Evolutionary conservation across 768 basidiomycete species (phyloP).

Genomic region (Russula sp.): DNA sequence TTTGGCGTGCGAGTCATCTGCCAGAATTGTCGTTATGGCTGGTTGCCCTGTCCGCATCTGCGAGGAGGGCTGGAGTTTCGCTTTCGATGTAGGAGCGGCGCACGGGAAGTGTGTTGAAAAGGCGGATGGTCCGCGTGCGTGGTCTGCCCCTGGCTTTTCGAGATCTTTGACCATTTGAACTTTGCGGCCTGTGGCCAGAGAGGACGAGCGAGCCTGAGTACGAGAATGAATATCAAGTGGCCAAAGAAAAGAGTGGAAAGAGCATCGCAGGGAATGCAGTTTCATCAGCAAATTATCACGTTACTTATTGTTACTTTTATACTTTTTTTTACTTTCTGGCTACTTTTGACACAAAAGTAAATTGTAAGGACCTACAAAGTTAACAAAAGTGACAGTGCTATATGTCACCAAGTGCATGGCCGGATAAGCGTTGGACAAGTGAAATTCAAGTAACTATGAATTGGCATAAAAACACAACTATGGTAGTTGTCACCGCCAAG

Average conservation of each 20-base stretch:
- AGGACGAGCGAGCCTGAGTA: background rate
- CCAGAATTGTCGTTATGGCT: slow-evolving; percentile 41
- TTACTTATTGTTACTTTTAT: too few species aligned
- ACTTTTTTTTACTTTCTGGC: too few species aligned
- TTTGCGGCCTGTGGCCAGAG: slow-evolving; percentile 26
- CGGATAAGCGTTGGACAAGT: too few species aligned
- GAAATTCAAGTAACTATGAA: too few species aligned
- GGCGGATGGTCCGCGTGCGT: slow-evolving; percentile 22
- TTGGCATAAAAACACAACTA: too few species aligned
- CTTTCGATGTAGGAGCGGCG: background rate
- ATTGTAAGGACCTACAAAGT: too few species aligned
- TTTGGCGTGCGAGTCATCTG: slow-evolving; percentile 48
- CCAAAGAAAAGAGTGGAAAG: slow-evolving; percentile 13
- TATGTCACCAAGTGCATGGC: too few species aligned
- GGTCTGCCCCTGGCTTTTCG: slow-evolving; percentile 49
- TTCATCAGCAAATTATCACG: too few species aligned
- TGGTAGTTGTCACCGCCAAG: too few species aligned
- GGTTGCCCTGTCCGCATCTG: slow-evolving; percentile 30
- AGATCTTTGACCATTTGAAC: slow-evolving; percentile 70
- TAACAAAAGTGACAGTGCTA: too few species aligned
- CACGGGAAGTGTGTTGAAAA: background rate
- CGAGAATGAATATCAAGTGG: slow-evolving; percentile 4
- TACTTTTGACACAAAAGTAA: too few species aligned
- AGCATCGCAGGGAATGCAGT: background rate
- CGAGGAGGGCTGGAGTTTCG: background rate